Conservation (phyloP, 306 rosid genomes). For the Nissolia schottii region DNA sequence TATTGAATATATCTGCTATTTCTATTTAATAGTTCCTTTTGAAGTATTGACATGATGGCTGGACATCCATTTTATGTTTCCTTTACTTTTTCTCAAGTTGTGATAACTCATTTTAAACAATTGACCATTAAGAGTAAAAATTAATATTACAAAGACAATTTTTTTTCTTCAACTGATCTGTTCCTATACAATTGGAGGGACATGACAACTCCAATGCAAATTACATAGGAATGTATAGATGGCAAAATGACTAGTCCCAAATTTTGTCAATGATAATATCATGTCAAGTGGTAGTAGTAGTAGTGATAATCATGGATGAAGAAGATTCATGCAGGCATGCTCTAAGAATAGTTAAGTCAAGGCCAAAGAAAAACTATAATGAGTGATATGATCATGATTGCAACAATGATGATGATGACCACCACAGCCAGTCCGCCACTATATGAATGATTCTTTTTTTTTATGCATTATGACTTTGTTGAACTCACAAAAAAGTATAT, state of each 20-base stretch:
- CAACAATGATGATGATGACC: conserved; percentile 38
- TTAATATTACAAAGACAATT: neutral
- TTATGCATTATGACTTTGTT: conserved; percentile 8
- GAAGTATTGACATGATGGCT: neutral
- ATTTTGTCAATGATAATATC: conserved; percentile 8
- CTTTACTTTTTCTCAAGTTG: neutral
- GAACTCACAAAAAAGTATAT: conserved; percentile 9
- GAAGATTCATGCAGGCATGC: conserved; percentile 34
- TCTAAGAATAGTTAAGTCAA: conserved; percentile 27
- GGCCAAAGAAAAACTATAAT: conserved; percentile 36
- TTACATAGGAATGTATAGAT: neutral
- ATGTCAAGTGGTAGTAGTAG: neutral
- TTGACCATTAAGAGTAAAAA: neutral
- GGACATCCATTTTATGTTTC: neutral
- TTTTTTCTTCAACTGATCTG: neutral
- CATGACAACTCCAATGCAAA: neutral
- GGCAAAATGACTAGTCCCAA: neutral
- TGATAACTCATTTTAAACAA: neutral
- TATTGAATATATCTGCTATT: neutral
- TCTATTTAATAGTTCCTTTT: neutral
- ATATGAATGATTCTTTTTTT: neutral
- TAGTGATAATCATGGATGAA: neutral
- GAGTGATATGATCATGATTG: conserved; percentile 30
- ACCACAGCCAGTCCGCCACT: conserved; percentile 28
- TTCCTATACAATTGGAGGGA: neutral